A percentile compares a stretch with the other conserved stretches of the same genome.
Evolutionary conservation across 257 asterid species (phyloP).

Genomic region (Penstemon barbatus): DNA sequence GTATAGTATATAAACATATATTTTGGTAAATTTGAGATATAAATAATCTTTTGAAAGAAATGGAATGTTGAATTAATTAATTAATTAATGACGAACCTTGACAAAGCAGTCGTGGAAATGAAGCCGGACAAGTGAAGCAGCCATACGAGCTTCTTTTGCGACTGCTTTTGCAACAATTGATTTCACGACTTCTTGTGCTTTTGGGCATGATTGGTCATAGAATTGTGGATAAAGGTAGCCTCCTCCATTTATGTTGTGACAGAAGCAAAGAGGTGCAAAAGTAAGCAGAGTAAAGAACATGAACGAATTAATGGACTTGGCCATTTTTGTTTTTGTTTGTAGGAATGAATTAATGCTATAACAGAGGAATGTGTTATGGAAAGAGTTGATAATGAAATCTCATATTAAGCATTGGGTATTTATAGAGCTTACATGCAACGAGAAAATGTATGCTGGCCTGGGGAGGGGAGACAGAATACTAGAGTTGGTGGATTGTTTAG

Average conservation of each 20-base stretch:
- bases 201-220: constrained; percentile 75
- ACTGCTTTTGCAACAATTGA: constrained; percentile 83
- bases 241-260: constrained; percentile 43
- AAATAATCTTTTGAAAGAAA: too few relatives aligned
- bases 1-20: too few relatives aligned
- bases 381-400: constrained; percentile 34
- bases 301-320: constrained; percentile 42
- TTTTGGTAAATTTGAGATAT: too few relatives aligned
- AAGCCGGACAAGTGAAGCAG: constrained; percentile 85
- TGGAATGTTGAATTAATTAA: too few relatives aligned
- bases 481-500: constrained; percentile 64
- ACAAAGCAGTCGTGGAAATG: constrained; percentile 97
- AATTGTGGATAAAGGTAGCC: constrained; percentile 78
- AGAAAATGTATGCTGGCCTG: neutral
- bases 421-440: constrained; percentile 35
- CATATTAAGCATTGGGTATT: constrained; percentile 32
- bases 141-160: constrained; percentile 83
- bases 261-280: constrained; percentile 58
- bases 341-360: neutral
- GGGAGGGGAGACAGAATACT: constrained; percentile 12
- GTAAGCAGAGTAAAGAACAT: constrained; percentile 40
- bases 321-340: constrained; percentile 39
- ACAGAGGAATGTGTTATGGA: constrained; percentile 15
- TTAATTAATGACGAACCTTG: constrained; percentile 44
- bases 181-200: constrained; percentile 57